Conservation (phyloP, 2,329 filamentous ascomycete genomes). For the Fusarium anthophilum region DNA sequence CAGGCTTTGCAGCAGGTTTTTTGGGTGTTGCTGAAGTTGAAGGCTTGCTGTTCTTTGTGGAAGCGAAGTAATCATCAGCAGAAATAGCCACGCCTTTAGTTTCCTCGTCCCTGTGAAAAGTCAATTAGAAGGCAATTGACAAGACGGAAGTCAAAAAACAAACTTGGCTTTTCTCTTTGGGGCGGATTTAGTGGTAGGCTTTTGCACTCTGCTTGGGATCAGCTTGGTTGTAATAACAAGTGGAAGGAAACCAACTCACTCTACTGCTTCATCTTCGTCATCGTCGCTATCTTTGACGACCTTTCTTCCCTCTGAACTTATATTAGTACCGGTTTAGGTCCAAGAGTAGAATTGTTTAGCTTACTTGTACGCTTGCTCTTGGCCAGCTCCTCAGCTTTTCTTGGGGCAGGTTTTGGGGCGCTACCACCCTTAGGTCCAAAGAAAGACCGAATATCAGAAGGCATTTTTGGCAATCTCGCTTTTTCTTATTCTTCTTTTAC, state of each 20-base stretch:
- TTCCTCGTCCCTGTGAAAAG: constrained; percentile 49
- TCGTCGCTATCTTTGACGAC: constrained; percentile 85
- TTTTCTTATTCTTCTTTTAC: neutral
- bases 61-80: constrained; percentile 67
- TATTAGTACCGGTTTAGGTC: constrained; percentile 26
- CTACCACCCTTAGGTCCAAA: constrained; percentile 80
- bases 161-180: constrained; percentile 66
- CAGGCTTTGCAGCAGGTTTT: constrained; percentile 53
- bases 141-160: constrained; percentile 30
- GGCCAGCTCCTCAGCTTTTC: constrained; percentile 56
- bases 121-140: neutral
- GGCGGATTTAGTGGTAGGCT: constrained; percentile 57
- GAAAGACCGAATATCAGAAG: constrained; percentile 88
- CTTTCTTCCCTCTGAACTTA: constrained; percentile 64
- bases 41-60: constrained; percentile 54
- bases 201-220: constrained; percentile 56
- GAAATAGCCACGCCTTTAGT: constrained; percentile 62
- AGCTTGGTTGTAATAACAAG: constrained; percentile 13
- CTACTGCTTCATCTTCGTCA: constrained; percentile 69
- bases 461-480: constrained; percentile 61
- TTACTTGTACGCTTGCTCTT: constrained; percentile 59
- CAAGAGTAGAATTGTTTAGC: constrained; percentile 31
- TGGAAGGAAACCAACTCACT: constrained; percentile 53
- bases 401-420: constrained; percentile 58
- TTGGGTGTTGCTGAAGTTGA: constrained; percentile 51